Base-by-base conservation (phyloP, 164 flowering plant species). In the Aristolochia contorta region DNA sequence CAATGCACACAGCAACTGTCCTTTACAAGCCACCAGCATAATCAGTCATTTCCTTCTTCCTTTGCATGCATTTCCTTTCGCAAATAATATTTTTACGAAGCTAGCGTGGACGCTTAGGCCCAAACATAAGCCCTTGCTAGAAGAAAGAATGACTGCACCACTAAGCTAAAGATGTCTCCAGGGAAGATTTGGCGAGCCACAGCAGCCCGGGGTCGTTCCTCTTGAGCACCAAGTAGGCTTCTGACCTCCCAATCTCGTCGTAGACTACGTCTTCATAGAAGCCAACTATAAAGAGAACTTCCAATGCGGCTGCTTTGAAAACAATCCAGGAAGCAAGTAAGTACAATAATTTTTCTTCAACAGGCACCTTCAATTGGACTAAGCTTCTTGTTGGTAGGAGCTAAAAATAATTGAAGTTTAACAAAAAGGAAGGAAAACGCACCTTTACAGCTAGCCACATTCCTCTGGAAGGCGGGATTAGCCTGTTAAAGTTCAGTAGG, bases 111-210 rank as follows among this genome's bases (percentile, higher is more conserved):
- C 3, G 33, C 33, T 32, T 32, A 32, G 7, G 3, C 7, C 33
- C 33, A 3, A 3, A 7, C 7, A 32, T 32, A 32, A 32, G 33
- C 33, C 43, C 43, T 10, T 10, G 7, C 1, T 10, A 37, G 43
- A 37, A 16, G 15, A 49, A 3, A 10, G 15, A 18, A 60, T 25
- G n/a, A 2, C 32, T 27, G 10, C 15, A 48, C 22, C 33, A 21
- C 47, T 64, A 72, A 20, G 77, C 75, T 57, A 78, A 67, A 69
- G 72, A 60, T 33, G 80, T 69, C 70, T 93, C 98, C 12, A 93
- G 73, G 54, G 86, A 80, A 21, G 96, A 87, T 70, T 89, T 92
- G 19, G 84, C 98, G 47, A 92, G 94, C 96, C 98, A 92, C 66
- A 87, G 67, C 47, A 89, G 66, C 50, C 91, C 98, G 0, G 92